Base-by-base conservation (phyloP, 2,329 filamentous ascomycete species). In the Ophiostoma pallidulum region DNA sequence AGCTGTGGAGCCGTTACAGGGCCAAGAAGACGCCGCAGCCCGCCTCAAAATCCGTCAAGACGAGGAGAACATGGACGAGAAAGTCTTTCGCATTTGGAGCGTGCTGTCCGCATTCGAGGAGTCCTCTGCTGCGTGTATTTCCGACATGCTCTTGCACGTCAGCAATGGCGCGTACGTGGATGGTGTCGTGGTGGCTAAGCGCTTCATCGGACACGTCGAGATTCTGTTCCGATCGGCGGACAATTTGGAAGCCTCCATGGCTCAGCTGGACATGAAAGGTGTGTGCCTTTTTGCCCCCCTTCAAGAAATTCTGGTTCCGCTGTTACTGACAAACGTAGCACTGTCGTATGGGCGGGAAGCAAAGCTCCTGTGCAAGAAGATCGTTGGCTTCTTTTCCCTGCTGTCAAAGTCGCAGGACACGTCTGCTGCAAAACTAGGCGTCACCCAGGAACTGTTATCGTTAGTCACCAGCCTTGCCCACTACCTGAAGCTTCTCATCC, bases 281-380 rank as follows among this genome's bases (percentile, higher is more conserved):
- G 72, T 6, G 28, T 33, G 6, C 4, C 16, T 19, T 22, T 63
- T 74, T 59, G 38, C 16, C 45, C 20, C n/a, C 20, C 14, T 36
- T 16, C 14, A 42, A 18, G 5, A 2, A n/a, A n/a, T n/a, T 29
- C 14, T 5, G 12, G 37, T 9, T 33, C 19, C n/a, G 7, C 10
- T 8, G 12, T 38, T 42, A 55, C 49, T 60, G 56, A 57, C 52
- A 48, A 18, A n/a, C 53, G 28, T 62, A 86, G 89, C 86, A 53
- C 75, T 98, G 52, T 87, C 89, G 9, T 98, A 97, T 62, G 85
- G 86, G 16, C 82, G 92, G 59, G 92, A 98, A 69, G 86, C 92
- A n/a, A 98, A 98, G 66, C 74, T 98, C 43, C 78, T 98, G n/a
- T 98, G 92, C 73, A 98, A 98, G 67, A 98, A 98, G 66, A 94